Evolutionary conservation across 2,329 filamentous ascomycete genomes (phyloP), one percentile per base, ranked within the genome.

Genomic region (Fusarium kyushuense): DNA sequence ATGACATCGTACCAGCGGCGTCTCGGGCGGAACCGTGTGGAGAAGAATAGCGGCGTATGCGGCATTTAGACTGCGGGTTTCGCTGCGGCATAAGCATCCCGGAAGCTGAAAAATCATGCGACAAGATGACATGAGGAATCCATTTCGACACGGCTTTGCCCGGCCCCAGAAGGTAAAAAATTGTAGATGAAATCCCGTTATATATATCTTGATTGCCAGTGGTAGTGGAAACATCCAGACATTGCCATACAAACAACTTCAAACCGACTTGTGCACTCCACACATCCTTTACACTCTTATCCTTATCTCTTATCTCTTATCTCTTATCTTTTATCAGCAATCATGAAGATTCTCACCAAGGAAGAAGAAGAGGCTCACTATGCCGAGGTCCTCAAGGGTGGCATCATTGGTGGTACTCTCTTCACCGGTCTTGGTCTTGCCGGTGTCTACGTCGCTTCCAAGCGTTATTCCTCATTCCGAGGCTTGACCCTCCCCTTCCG

Each of bases 301-400:
- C n/a, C n/a, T n/a, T n/a, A n/a, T n/a, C n/a, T n/a, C 40, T 25
- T 25, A 25, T 25, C 23, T 6, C 36, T 23, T 11, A 47, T 36
- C n/a, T 16, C 32, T 55, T 42, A 63, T 62, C 33, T 23, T 21
- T 17, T 60, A 54, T 67, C 36, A 45, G 65, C 74, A 80, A 85
- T 56, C 69, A 99, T 98, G 96, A 98, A 97, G 90, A 85, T 98
- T 77, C 87, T 98, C 79, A 96, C 92, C 74, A 93, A 95, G 79
- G 92, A 97, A 87, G 93, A 97, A 83, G 94, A 97, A 83, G 79
- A 85, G 63, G 92, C 87, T 54, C 94, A 97, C 86, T 97, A 96
- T 87, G 83, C 84, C 78, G 84, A 87, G 63, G 96, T 96, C 64
- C 76, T 98, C 71, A 90, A 89, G 77, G 94, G 94, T 72, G 95